Evolutionary conservation across 2,329 filamentous ascomycete species (phyloP), one percentile per base, ranked within the genome.

Genomic region (Colletotrichum sp.): DNA sequence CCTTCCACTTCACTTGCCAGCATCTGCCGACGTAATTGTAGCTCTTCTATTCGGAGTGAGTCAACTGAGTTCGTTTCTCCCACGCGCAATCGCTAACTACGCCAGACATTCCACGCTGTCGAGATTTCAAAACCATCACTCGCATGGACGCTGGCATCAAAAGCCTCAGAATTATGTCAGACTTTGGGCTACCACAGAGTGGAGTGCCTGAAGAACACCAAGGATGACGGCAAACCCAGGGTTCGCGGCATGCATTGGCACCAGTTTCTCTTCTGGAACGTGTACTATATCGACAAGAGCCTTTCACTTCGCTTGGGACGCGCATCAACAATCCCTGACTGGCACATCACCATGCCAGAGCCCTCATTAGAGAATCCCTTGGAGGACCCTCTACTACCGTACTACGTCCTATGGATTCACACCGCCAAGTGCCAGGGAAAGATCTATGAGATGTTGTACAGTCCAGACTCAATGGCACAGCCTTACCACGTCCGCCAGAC

Each of bases 201-300:
- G 7, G 73, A 68, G 77, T 39, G 78, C 79, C 34, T 80, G 73
- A 32, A 82, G 77, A 78, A 79, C 77, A 32, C 66, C 76, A 67
- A 80, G 80, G 74, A 74, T 63, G 48, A 78, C 22, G 57, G 13
- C 1, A 73, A 68, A 22, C 70, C 73, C 8, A 79, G 2, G 74
- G 80, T 32, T 79, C 79, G 64, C 77, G 80, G 59, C 72, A 81
- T 78, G 82, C 79, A 86, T 84, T 79, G 83, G 81, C 6, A 78
- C 65, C 73, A 75, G 19, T 75, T 85, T 2, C 79, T 92, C 9
- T 93, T 93, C 79, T 93, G 91, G 91, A 86, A 84, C 57, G 82
- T 90, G 0, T 93, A 92, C 76, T 87, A 88, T 65, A 82, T 92
- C n/a, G 88, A 92, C 75, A 91, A 90, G 72, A 86, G 86, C 19